These are phyloP conservation scores for Tuctoria greenei DNA, from an alignment of 176 grass and related monocot species.

Conservation along the genomic window DNA sequence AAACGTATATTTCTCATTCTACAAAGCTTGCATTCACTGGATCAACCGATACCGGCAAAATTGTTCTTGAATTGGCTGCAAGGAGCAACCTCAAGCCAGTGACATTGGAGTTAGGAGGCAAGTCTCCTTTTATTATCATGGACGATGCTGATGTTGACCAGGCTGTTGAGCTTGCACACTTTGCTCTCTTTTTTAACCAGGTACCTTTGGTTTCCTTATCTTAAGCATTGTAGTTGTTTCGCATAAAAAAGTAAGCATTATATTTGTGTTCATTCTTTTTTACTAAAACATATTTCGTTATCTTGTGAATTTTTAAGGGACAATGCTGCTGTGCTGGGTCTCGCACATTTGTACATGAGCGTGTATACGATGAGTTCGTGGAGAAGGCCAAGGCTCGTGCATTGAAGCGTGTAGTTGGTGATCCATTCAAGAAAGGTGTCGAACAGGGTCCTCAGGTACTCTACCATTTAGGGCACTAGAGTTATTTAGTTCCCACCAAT, in stretches of 20 bases:
- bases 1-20: not conserved
- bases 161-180: slow-evolving; percentile 93
- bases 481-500: not conserved
- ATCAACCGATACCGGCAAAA: slow-evolving; percentile 80
- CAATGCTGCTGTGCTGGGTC: slow-evolving; percentile 97
- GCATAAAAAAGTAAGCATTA: not conserved
- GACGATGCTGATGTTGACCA: slow-evolving; percentile 87
- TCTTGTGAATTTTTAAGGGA: slow-evolving; percentile 48
- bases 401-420: slow-evolving; percentile 82
- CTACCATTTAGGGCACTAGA: not conserved
- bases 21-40: slow-evolving; percentile 89
- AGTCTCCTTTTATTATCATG: slow-evolving; percentile 96
- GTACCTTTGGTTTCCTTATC: slow-evolving; percentile 33
- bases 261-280: not conserved
- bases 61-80: slow-evolving; percentile 89
- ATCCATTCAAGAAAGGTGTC: slow-evolving; percentile 87
- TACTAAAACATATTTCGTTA: not conserved
- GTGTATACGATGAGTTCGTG: slow-evolving; percentile 87
- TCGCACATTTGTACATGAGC: slow-evolving; percentile 97
- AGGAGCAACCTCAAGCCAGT: slow-evolving; percentile 92
- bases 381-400: slow-evolving; percentile 92
- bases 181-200: slow-evolving; percentile 97
- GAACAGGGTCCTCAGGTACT: slow-evolving; percentile 97
- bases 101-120: slow-evolving; percentile 93
- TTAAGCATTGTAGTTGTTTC: not conserved